Evolutionary conservation across 306 rosid species (phyloP), one percentile per base, ranked within the genome.

Genomic region (Lithocarpus polystachyus): DNA sequence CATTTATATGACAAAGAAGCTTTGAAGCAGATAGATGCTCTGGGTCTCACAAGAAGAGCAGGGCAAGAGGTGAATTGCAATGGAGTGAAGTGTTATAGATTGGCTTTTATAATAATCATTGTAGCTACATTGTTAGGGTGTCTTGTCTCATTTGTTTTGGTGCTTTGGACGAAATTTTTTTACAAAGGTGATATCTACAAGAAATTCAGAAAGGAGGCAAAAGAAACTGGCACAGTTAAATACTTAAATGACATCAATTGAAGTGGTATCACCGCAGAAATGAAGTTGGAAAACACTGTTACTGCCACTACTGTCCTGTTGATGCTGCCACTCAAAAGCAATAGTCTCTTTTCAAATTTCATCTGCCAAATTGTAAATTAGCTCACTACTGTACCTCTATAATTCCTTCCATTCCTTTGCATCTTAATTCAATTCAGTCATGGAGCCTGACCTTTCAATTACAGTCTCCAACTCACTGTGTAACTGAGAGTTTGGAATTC

Each of bases 1-100:
- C 56, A 43, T 54, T 71, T 92, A 62, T 92, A 92, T 65, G 94
- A 89, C 68, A 85, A 53, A 24, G 94, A 85, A 57, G 97, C 91
- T 17, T 14, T 52, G 83, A 84, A 84, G 73, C 91, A 89, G 18
- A 31, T 88, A 78, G 64, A 74, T 19, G 84, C 84, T 19, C 48
- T 80, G 68, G 92, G 91, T 4, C 72, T 65, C 15, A 31, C 0
- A 0, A 82, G 92, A 9, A 6, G 85, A 35, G 55, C 3, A n/a
- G 91, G 92, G 43, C 40, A 88, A 76, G 91, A 85, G 53, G 78
- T 91, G 56, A 80, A 35, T 45, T 89, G 97, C 52, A 0, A 33
- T 0, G 97, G 97, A 10, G 89, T 72, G 1, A 61, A 72, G 0
- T 91, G 97, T 57, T 88, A 86, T 61, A 82, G 20, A 68, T 67